Conservation (phyloP, 1,284 basidiomycete species). For the Schizopora paradoxa region DNA sequence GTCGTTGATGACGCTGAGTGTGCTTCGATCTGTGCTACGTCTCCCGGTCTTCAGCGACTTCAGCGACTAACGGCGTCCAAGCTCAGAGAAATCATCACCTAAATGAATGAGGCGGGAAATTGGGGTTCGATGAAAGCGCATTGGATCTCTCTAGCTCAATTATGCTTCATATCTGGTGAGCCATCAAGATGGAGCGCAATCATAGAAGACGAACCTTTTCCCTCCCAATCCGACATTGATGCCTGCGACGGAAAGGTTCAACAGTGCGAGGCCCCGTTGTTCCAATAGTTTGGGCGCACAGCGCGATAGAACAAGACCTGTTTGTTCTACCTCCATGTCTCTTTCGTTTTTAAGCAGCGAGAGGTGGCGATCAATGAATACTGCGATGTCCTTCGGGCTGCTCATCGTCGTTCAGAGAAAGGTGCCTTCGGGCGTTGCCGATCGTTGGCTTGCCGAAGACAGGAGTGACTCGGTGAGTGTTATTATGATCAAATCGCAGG, state of each 20-base stretch:
- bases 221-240: constrained; percentile 83
- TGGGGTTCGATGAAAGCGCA: constrained; percentile 67
- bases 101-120: constrained; percentile 83
- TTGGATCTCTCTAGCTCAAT: constrained; percentile 82
- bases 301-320: constrained; percentile 75
- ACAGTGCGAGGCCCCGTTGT: constrained; percentile 79
- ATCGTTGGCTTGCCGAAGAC: no score
- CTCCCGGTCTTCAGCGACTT: constrained; percentile 40
- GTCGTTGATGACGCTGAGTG: constrained; percentile 39
- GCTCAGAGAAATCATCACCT: constrained; percentile 42
- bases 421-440: no score
- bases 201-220: constrained; percentile 64
- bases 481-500: no score
- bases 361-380: constrained; percentile 70
- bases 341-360: constrained; percentile 68
- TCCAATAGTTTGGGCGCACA: constrained; percentile 83
- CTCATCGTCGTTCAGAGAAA: no score
- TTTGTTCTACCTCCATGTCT: constrained; percentile 79
- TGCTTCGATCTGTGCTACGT: constrained; percentile 80
- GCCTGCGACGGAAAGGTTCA: constrained; percentile 63
- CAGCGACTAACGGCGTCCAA: constrained; percentile 3
- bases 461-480: no score
- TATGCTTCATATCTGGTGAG: constrained; percentile 43
- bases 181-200: constrained; percentile 3
- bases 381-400: constrained; percentile 42